Base-by-base conservation (phyloP, 179 eudicot genomes). In the Camellia oleifera region DNA sequence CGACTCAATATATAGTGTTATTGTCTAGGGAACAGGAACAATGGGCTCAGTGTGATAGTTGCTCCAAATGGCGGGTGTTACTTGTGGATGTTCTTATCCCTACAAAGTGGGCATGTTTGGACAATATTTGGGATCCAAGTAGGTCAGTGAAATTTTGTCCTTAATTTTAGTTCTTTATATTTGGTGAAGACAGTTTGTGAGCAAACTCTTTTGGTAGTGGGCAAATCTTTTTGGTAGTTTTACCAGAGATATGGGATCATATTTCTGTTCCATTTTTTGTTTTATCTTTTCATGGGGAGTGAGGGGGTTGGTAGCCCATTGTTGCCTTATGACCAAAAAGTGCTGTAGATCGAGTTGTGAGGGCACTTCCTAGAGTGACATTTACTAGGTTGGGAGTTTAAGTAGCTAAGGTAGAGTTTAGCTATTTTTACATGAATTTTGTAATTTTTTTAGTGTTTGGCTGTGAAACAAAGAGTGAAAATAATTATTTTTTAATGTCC, bases 21-120 rank as follows among this genome's bases (percentile, higher is more conserved):
- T 68, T 45, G 50, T 72, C 53, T 84, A 90, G 91, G 81, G 88
- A 88, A 75, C 85, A 89, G 69, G 88, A 89, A 69, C 97, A 90
- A 83, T 89, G 94, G 94, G 89, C 88, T 77, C 97, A 89, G 77
- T 93, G 97, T 79, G 95, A 91, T 78, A 84, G 78, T 83, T 93
- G 97, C 86, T 84, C 77, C 23, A 90, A 89, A 81, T 93, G 95
- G 95, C 87, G 94, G 74, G 89, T 82, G 71, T 80, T 93, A 84
- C 95, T 92, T 9, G 76, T 77, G 58, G 84, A 87, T 74, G 77
- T 82, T 81, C 90, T 88, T 76, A 86, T 88, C 74, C 88, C 94
- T 76, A 80, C 90, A 67, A 89, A 85, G 58, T 93, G 95, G 94
- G 85, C 91, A 20, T 93, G 97, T 77, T 81, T 83, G 1, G 88